Base-by-base conservation (phyloP, 2,329 filamentous ascomycete genomes). In the Penicillium sp. region DNA sequence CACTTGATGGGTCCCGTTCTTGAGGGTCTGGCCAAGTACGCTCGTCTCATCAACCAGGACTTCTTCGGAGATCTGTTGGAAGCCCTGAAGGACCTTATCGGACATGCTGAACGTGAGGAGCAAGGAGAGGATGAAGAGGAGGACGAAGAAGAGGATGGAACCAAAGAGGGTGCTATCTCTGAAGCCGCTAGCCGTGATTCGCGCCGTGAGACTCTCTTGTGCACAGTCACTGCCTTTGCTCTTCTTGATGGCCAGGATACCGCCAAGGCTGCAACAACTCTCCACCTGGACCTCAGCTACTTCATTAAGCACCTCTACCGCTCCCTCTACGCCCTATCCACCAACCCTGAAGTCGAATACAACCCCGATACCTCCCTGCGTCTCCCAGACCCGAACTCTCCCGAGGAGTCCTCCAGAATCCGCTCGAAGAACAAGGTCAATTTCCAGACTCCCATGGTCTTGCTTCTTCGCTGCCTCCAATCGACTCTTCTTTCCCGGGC, bases 41-140 rank as follows among this genome's bases (percentile, higher is more conserved):
- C 93, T 3, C 95, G 97, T 72, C 83, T 99, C 58, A 99, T 99
- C 82, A 99, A 99, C 78, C 92, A 99, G 71, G 91, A 99, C 72
- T 98, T 99, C 80, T 99, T 99, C 68, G 95, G 93, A 27, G 95
- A 99, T 71, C 82, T 99, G 29, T 84, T 99, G 11, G 95, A 98
- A 76, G 93, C 92, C 0, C 81, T 99, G 39, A 96, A 96, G 74
- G 95, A 99, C 62, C 84, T 99, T 45, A 93, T 98, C 67, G 85
- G 86, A 4, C 86, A 93, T 64, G 89, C 90, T 52, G 84, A 89
- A 45, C 66, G 69, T 21, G 66, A 71, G 14, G 69, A 76, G 19
- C 71, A 68, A 16, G 80, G 82, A 0, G 79, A 82, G 16, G 81
- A 80, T 3, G 73, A 77, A 39, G 71, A 74, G n/a, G 74, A 65